Conservation (phyloP, 140 eudicot species). For the Ambrosia hybrid region DNA sequence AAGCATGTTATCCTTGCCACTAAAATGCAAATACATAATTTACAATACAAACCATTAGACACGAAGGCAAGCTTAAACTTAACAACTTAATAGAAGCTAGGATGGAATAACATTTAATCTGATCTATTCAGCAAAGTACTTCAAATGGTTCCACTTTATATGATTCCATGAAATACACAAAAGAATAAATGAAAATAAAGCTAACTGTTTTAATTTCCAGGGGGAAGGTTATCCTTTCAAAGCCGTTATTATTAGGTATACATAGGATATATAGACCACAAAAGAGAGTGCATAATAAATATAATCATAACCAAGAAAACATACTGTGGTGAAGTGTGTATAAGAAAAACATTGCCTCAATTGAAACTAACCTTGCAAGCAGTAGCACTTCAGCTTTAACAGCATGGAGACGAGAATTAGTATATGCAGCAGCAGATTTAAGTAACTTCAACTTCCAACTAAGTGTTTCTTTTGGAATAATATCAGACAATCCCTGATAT, state of each 20-base stretch:
- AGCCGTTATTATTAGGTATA: not conserved
- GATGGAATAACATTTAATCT: no score
- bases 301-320: not conserved
- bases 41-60: not conserved
- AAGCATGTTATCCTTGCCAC: constrained; percentile 89
- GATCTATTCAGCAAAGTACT: no score
- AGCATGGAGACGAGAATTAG: constrained; percentile 95
- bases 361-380: constrained; percentile 70
- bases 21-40: constrained; percentile 34
- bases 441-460: constrained; percentile 92
- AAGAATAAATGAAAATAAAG: not conserved
- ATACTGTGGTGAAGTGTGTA: not conserved
- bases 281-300: constrained; percentile 17
- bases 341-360: not conserved
- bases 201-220: not conserved
- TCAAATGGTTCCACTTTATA: no score
- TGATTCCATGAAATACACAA: no score
- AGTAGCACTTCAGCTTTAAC: constrained; percentile 94
- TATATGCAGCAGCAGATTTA: constrained; percentile 76
- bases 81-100: not conserved
- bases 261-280: constrained; percentile 18
- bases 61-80: not conserved
- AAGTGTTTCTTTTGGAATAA: constrained; percentile 84
- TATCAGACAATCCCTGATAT: constrained; percentile 60
- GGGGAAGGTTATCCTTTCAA: not conserved